Evolutionary conservation across 129 eudicot species (phyloP).

Genomic region (Deinandra increscens): DNA sequence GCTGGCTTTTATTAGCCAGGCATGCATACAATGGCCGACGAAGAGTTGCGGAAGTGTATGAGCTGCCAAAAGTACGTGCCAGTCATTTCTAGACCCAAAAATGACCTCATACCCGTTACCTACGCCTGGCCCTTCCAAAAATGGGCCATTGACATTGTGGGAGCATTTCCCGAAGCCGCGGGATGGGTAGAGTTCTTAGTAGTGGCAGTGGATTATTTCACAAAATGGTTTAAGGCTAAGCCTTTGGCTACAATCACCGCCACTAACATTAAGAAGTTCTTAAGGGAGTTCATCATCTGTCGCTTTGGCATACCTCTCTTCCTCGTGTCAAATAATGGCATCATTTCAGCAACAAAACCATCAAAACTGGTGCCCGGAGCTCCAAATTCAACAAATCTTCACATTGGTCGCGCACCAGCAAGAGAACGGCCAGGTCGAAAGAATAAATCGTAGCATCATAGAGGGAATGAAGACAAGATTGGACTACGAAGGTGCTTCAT

Average conservation of each 20-base stretch:
- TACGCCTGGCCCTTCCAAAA: not conserved
- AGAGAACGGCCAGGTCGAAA: no score
- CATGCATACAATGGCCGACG: not conserved
- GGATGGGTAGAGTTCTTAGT: no score
- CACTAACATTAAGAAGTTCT: no score
- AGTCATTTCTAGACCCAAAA: not conserved
- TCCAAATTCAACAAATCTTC: not conserved
- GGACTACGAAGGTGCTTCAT: no score
- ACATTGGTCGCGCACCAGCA: not conserved
- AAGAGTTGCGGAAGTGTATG: not conserved
- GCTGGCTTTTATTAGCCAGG: no score
- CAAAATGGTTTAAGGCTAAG: not conserved
- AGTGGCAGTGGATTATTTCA: not conserved
- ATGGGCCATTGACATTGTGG: not conserved
- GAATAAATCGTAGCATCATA: no score
- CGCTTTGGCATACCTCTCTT: not conserved
- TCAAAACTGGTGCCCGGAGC: not conserved
- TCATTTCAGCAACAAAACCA: not conserved
- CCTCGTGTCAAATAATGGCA: not conserved
- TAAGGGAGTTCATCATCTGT: not conserved
- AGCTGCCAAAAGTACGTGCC: not conserved
- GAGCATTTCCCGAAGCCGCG: not conserved
- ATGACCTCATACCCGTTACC: not conserved
- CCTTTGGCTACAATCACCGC: not conserved
- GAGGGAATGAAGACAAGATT: no score